These are phyloP conservation scores for Chlamydomonas applanata DNA, from an alignment of 139 green algal species.

Conservation along the genomic window DNA sequence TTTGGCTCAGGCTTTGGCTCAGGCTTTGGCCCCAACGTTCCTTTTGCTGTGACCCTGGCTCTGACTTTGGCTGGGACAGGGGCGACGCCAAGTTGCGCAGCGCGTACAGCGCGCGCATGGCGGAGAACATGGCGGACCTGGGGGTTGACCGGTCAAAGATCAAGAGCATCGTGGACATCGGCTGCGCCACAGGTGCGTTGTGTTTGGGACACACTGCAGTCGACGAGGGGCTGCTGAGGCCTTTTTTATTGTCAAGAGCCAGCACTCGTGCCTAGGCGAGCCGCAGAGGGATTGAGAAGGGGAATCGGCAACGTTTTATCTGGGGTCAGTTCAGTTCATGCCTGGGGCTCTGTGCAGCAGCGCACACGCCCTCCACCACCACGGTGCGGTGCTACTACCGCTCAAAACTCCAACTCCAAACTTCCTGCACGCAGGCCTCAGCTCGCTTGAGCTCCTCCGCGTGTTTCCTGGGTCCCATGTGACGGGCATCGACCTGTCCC, in stretches of 20 bases:
- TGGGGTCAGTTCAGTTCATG: no score
- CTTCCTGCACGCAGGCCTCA: conserved; percentile 44
- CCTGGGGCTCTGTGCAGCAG: no score
- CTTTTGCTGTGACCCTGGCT: no score
- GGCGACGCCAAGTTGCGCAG: conserved; percentile 40
- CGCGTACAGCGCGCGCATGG: conserved; percentile 43
- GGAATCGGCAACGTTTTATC: no score
- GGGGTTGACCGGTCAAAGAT: conserved; percentile 8
- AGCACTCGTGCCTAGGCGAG: no score
- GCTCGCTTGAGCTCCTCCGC: conserved; percentile 51
- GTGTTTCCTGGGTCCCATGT: conserved; percentile 59
- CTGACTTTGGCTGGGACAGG: conserved; percentile 5
- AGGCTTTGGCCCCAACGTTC: no score
- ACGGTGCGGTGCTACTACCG: no score
- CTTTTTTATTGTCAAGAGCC: no score
- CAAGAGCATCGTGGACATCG: conserved; percentile 57
- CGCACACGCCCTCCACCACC: no score
- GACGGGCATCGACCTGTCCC: conserved; percentile 73
- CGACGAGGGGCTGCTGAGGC: no score
- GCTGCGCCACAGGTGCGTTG: conserved; percentile 49
- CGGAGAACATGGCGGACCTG: conserved; percentile 49
- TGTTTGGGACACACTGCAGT: conserved; percentile 62
- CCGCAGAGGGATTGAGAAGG: no score
- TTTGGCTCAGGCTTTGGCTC: background rate
- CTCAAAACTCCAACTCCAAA: no score